A percentile compares a stretch with the other conserved stretches of the same genome.
These are phyloP conservation scores for Tephrocybe sp. DNA, from an alignment of 768 basidiomycete species.

Conservation along the genomic window DNA sequence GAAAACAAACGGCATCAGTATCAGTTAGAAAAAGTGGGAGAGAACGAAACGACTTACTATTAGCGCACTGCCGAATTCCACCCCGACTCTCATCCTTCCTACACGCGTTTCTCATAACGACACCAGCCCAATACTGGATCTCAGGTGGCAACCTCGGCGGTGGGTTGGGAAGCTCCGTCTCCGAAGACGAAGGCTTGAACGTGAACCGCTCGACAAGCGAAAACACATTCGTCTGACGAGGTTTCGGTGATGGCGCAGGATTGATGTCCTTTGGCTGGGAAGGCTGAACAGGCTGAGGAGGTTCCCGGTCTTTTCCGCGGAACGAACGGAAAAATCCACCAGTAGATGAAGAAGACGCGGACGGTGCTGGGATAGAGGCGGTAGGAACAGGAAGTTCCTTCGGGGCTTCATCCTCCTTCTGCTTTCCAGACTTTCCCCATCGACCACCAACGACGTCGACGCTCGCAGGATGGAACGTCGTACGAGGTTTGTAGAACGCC, in stretches of 20 bases:
- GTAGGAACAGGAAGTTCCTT: no score
- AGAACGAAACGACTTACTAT: conserved; percentile 60
- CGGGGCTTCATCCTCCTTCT: conserved; percentile 24
- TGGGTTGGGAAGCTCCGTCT: conserved; percentile 66
- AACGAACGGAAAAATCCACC: conserved; percentile 12
- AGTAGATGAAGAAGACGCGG: no score
- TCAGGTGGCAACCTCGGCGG: conserved; percentile 77
- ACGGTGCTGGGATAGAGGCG: no score
- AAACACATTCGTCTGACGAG: conserved; percentile 85
- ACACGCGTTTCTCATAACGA: conserved; percentile 99
- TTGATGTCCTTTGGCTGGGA: conserved; percentile 17
- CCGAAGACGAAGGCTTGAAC: conserved; percentile 84
- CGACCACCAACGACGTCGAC: conserved; percentile 36
- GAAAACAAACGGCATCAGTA: not conserved
- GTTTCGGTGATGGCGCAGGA: no score
- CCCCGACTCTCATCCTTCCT: conserved; percentile 92
- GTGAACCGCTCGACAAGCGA: conserved; percentile 96
- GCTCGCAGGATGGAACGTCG: conserved; percentile 79
- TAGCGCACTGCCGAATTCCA: conserved; percentile 96
- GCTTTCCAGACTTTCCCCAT: conserved; percentile 26
- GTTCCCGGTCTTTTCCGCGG: conserved; percentile 18
- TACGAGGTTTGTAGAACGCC: conserved; percentile 87
- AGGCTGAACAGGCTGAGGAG: not conserved
- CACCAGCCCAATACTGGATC: conserved; percentile 98
- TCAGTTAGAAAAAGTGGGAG: conserved; percentile 1